Evolutionary conservation across 805 yeast genomes (phyloP), one percentile per base, ranked within the genome.

Genomic region (Candida manassasensis): DNA sequence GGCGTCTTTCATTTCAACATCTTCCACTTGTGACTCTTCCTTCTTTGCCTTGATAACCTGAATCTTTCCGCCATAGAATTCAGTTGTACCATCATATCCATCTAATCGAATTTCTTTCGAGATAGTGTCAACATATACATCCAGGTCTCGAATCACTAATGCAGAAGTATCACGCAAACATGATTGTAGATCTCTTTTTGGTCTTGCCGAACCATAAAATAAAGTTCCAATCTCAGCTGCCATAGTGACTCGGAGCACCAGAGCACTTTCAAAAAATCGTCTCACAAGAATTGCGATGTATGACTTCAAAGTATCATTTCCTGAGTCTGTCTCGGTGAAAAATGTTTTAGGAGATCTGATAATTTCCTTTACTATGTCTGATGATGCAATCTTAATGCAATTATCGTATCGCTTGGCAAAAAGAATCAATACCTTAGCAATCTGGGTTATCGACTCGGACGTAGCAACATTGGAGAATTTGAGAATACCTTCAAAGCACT

Each of bases 211-310:
- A 4, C 53, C 52, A 6, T 54, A 53, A 31, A 79, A 68, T 19
- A 67, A 58, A 17, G 59, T 63, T 3, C 67, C 53, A 8, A 84
- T 52, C 37, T 81, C 87, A 15, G 69, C 61, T 0, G 59, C 47
- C 48, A 85, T 73, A 25, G 73, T 58, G 7, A 61, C 60, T 19
- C 65, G 61, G 4, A 86, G 59, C 9, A 74, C 59, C 0, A 66
- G 69, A 0, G 61, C 53, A 3, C 77, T 72, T 54, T 88, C 97
- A 52, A 81, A 77, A 38, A 88, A 79, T 29, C 83, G 67, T 51
- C 96, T 72, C 1, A 81, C 53, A 21, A 87, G 59, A 9, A 76
- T 61, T 1, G 77, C 64, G 14, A 55, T 22, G 25, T 36, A 29
- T 5, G 42, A 32, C 29, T 38, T 41, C 27, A 41, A 36, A 10